phyloP scores from a whole-genome alignment of 2,329 filamentous ascomycete genomes.

The Ceratocystis destructans region DNA sequence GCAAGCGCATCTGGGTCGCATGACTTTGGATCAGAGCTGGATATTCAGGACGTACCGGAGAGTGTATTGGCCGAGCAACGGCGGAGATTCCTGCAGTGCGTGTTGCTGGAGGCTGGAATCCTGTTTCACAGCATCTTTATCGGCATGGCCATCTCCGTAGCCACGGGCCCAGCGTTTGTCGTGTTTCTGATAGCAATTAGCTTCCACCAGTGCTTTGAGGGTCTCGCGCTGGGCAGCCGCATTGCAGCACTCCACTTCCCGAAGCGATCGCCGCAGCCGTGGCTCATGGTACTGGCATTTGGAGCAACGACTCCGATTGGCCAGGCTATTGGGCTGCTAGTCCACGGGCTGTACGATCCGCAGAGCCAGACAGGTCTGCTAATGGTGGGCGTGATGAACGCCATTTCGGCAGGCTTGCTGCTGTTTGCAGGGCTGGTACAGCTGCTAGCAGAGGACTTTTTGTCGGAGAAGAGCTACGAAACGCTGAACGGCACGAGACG shows the following conservation, averaged over 20 bases:
- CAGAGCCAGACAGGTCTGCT: conserved; percentile 60
- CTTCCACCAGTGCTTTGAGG: conserved; percentile 82
- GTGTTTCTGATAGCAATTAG: conserved; percentile 69
- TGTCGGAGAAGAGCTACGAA: conserved; percentile 61
- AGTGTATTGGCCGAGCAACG: conserved; percentile 42
- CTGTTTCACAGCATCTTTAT: conserved; percentile 79
- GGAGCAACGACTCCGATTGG: conserved; percentile 67
- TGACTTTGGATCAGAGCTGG: conserved; percentile 21
- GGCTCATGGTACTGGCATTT: conserved; percentile 68
- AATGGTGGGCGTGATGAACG: conserved; percentile 79
- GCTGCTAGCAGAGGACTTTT: conserved; percentile 70
- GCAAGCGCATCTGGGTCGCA: conserved; percentile 22
- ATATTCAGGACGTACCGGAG: conserved; percentile 18
- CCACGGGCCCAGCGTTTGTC: conserved; percentile 64
- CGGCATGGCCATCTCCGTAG: conserved; percentile 72
- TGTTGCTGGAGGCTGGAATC: conserved; percentile 70
- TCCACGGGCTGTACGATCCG: conserved; percentile 71
- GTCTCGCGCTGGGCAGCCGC: conserved; percentile 58
- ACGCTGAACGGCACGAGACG: conserved; percentile 48
- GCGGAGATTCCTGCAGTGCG: conserved; percentile 58
- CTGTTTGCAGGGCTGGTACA: conserved; percentile 76
- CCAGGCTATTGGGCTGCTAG: conserved; percentile 64
- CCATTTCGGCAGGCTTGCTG: conserved; percentile 65
- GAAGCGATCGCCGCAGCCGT: conserved; percentile 58
- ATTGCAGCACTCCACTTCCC: conserved; percentile 76